Evolutionary conservation across 768 basidiomycete species (phyloP), one percentile per base, ranked within the genome.

Genomic region (Russula lepida): DNA sequence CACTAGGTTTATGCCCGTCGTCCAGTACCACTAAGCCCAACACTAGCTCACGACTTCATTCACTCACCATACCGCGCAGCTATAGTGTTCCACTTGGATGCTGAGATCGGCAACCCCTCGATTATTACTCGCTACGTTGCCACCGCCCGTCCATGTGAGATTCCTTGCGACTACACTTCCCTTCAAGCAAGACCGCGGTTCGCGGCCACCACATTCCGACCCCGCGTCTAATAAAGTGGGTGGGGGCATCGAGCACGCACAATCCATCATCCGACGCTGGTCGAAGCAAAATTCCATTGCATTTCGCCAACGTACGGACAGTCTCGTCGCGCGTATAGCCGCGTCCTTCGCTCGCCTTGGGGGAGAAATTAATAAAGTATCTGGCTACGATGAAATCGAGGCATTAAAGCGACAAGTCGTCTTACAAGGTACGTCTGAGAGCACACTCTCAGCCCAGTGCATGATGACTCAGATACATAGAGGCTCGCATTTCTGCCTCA

Each of bases 321-420:
- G 73, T 46, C 80, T 88, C 64, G 84, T 88, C 0, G 73, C 75
- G 9, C 71, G 70, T 6, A 80, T 89, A 2, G 79, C 81, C 64
- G 73, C 76, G 7, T 83, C 80, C 5, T 83, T 95, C 66, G 84
- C 85, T 46, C 79, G 84, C 67, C 78, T 95, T 2, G 94, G 92
- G 12, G 74, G 79, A 27, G 82, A 89, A 68, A 75, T 98, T 59
- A 98, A 95, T 70, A 84, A 82, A 62, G 83, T 90, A 23, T 94
- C 95, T 9, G 97, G 97, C 0, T 99, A 99, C 67, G 88, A 88
- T 64, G 84, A 86, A 68, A 95, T 97, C 43, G 92, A 97, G 66
- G 79, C 78, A 17, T 73, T 95, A 62, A 93, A 95, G 73, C 74
- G 75, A 64, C 79, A 78, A 47, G 93, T 97, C 21, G 87, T 83